Percentiles rank a stretch among this genome's conserved stretches.
Evolutionary conservation across 2,329 filamentous ascomycete genomes (phyloP).

Genomic region (Diaporthe amygdali): DNA sequence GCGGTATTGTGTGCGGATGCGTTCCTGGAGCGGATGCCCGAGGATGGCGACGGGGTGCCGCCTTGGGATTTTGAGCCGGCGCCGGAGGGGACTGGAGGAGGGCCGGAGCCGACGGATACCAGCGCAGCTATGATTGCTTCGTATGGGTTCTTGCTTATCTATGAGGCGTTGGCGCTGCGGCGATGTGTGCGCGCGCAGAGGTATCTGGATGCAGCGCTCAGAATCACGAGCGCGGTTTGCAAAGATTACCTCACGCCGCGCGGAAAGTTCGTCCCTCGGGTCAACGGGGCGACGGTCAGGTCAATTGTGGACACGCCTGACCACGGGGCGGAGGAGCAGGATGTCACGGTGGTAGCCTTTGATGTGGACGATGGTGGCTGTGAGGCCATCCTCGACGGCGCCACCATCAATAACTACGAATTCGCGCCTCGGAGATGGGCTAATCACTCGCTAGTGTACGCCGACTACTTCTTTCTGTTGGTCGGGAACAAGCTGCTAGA

Average conservation of each 20-base stretch:
- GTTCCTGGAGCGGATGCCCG: constrained; percentile 45
- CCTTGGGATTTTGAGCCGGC: constrained; percentile 52
- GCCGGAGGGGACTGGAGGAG: constrained; percentile 28
- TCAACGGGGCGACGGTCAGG: not conserved
- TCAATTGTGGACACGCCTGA: constrained; percentile 32
- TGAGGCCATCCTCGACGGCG: constrained; percentile 50
- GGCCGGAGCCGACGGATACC: constrained; percentile 38
- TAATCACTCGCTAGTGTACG: constrained; percentile 54
- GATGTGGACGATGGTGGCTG: constrained; percentile 29
- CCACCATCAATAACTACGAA: constrained; percentile 53
- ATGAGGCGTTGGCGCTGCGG: constrained; percentile 31
- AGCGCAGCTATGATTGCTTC: constrained; percentile 44
- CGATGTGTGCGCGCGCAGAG: constrained; percentile 26
- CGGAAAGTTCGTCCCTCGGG: constrained; percentile 23
- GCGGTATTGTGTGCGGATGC: constrained; percentile 48
- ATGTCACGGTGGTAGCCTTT: constrained; percentile 26
- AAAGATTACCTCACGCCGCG: constrained; percentile 30
- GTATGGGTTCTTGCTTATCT: constrained; percentile 39
- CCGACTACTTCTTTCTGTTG: constrained; percentile 53
- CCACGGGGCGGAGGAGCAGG: constrained; percentile 24
- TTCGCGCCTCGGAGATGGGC: constrained; percentile 49
- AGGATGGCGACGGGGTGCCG: constrained; percentile 41
- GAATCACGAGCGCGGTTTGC: constrained; percentile 34
- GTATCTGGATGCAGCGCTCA: constrained; percentile 35
- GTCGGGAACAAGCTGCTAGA: constrained; percentile 50